Base-by-base conservation (phyloP, 148 eudicot species). In the Silene latifolia region DNA sequence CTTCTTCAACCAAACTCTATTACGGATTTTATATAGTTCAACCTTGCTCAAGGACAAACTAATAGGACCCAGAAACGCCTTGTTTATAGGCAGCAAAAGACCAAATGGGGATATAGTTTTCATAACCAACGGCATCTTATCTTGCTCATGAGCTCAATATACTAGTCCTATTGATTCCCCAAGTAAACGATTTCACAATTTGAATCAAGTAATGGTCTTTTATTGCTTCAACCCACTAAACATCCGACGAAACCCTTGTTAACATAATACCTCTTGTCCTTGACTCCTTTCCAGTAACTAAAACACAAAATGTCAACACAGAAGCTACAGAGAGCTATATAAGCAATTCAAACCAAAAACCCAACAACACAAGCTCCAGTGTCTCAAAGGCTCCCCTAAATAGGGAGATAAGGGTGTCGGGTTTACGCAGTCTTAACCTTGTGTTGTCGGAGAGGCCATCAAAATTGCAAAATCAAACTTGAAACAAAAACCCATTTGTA, bases 21-120 rank as follows among this genome's bases (percentile, higher is more conserved):
- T 79, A 72, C 74, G 75, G 78, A 82, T 79, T 80, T 75, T 76
- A 82, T 51, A 67, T 13, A 67, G 47, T 63, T 76, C 71, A 76
- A 81, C 51, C n/a, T 76, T 60, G 23, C 71, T 47, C 19, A 35
- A 59, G 1, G 58, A 69, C 21, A 48, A 79, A 42, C 76, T 59
- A 46, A 63, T 5, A 12, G 77, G 74, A 53, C 58, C 39, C 15
- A 63, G 61, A 54, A 64, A 70, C 63, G 72, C n/a, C 18, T 35
- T 74, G 5, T 53, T 7, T 46, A 27, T 73, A 32, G 78, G 67
- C 44, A 80, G 61, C 5, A 74, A 74, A 68, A 69, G 71, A 75
- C 71, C 64, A 73, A 81, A 77, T 20, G 64, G 60, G 29, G 72
- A 72, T 8, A 76, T 3, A 23, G 80, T 25, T 61, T 77, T 81